Evolutionary conservation across 108 stramenopile genomes (phyloP), one percentile per base, ranked within the genome.

Genomic region (Cylindrotheca closterium): DNA sequence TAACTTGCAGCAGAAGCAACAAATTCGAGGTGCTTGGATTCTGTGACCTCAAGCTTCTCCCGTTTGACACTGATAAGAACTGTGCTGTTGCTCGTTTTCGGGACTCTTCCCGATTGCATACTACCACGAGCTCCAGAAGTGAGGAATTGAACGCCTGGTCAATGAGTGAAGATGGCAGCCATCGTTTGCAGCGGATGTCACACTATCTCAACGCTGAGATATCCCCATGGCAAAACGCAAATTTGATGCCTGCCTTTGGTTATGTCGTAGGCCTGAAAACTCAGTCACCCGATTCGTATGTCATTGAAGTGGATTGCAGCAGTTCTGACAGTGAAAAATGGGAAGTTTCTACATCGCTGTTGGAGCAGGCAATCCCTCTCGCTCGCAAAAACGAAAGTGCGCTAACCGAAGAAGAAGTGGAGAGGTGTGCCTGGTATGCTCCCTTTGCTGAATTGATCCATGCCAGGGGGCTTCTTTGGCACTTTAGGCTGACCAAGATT

Each of bases 61-160:
- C 82, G 4, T 88, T 85, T 73, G 91, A 88, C 69, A 22, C 47
- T 57, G 22, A 31, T 2, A 79, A 81, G 34, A 74, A 91, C 28
- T 87, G 86, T 69, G 84, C 86, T 26, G 74, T 81, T 3, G 84
- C 70, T 18, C 30, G 21, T n/a, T 57, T 57, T 26, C 28, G 18
- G 25, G 31, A 57, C 8, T 18, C 61, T 3, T 5, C 47, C 4
- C 4, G 25, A 27, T 63, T 26, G 12, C 18, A 21, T 12, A 42
- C 55, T 4, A 26, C 55, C 2, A 51, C 34, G 46, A 47, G 32
- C 47, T 7, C 60, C 4, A 23, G 51, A 10, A 10, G 47, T 2
- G 42, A 63, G 25, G 18, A 49, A 8, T 30, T 57, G 25, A 10
- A 4, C 22, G 12, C 31, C 26, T 52, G 61, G 62, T 59, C 52